Evolutionary conservation across 805 yeast species (phyloP), one percentile per base, ranked within the genome.

Genomic region (Blastobotrys muscicola): DNA sequence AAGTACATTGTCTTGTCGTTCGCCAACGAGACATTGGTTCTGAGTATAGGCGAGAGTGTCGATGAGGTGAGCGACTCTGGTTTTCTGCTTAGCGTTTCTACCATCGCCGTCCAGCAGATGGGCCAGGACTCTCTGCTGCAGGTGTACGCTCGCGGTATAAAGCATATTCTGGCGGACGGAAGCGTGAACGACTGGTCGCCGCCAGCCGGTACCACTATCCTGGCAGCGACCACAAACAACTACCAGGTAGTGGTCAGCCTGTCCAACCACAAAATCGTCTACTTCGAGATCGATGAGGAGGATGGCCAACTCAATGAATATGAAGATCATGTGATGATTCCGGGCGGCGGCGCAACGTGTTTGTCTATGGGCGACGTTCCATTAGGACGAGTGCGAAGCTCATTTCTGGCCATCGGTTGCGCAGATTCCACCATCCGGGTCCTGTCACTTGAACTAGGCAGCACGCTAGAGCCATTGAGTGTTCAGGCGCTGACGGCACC

Each of bases 1-100:
- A 73, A 74, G 42, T 82, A 76, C 50, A 70, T 86, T 46, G 76
- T 85, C 2, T 64, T 86, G 3, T 70, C 90, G 1, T 74, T 80
- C 51, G 60, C 73, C 15, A 80, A 78, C 39, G 73, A 80, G 2
- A 85, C 96, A 0, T 66, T 83, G 45, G 82, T 86, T 0, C 61
- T 92, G 12, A 72, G 82, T 2, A 78, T 85, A 40, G 94, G 92
- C 6, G 95, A 84, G 50, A 77, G 76, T 0, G 85, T 85, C 2
- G 87, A 82, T 45, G 87, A 84, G 53, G 82, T 81, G 7, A 69
- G 74, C 1, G 80, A 78, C 45, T 76, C 89, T 0, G 79, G 81
- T 0, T 66, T 86, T n/a, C 60, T 71, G 1, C 54, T 69, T 0
- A 68, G 71, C 29, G 76, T 75, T 30, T 69, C 74, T 2, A 86